Evolutionary conservation across 352 stramenopile genomes (phyloP).

Genomic region (Phytophthora brassicae): DNA sequence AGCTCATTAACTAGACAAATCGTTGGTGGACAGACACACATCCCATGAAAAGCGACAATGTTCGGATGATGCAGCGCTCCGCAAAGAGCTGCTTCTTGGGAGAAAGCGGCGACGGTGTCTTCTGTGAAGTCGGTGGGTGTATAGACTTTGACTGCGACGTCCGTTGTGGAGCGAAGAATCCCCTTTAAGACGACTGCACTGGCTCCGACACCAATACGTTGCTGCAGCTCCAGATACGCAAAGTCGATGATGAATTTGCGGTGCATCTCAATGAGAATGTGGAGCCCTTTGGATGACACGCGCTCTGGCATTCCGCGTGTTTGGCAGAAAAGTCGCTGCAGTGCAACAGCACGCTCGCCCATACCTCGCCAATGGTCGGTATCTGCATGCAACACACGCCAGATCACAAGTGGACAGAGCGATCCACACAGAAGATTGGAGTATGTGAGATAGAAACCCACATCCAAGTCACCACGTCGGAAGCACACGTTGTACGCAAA

Average conservation of each 20-base stretch:
- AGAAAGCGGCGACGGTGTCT: slow-evolving; percentile 56
- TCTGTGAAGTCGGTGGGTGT: slow-evolving; percentile 63
- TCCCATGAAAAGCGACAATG: slow-evolving; percentile 63
- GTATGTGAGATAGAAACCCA: slow-evolving; percentile 65
- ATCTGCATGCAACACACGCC: slow-evolving; percentile 56
- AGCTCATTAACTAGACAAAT: slow-evolving; percentile 75
- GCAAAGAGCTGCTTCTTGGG: slow-evolving; percentile 60
- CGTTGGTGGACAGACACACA: slow-evolving; percentile 64
- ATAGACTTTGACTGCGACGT: slow-evolving; percentile 75
- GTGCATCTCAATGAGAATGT: slow-evolving; percentile 74
- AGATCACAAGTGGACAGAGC: slow-evolving; percentile 60
- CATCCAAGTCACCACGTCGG: slow-evolving; percentile 43
- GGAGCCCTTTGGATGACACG: slow-evolving; percentile 56
- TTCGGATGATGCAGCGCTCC: slow-evolving; percentile 61
- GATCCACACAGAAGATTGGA: slow-evolving; percentile 55
- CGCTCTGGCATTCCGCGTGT: slow-evolving; percentile 47
- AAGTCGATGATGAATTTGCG: slow-evolving; percentile 78
- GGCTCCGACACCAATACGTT: slow-evolving; percentile 51
- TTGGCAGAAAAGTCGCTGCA: slow-evolving; percentile 52
- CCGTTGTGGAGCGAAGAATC: slow-evolving; percentile 41
- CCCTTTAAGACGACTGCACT: slow-evolving; percentile 58
- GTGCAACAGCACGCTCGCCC: slow-evolving; percentile 40
- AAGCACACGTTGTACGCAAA: slow-evolving; percentile 63
- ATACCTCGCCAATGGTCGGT: slow-evolving; percentile 67
- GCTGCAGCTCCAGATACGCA: slow-evolving; percentile 55